These are phyloP conservation scores for Melaleuca quinquenervia DNA, from an alignment of 345 rosid species.

Conservation along the genomic window DNA sequence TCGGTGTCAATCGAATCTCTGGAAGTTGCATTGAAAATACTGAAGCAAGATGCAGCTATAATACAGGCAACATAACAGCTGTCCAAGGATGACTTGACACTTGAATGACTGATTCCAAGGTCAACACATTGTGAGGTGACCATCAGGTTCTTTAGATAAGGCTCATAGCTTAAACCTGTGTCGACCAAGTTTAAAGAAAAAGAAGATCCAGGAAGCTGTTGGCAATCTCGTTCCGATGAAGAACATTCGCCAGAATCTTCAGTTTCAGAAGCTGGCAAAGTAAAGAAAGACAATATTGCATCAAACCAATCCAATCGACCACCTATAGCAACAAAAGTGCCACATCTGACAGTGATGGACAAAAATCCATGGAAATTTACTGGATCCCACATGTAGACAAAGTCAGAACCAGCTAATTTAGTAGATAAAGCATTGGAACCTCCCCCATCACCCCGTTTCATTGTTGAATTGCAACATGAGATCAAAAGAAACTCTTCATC, in stretches of 20 bases:
- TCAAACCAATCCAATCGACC: constrained; percentile 96
- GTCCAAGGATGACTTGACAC: constrained; percentile 17
- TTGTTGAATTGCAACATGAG: constrained; percentile 69
- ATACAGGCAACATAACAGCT: constrained; percentile 55
- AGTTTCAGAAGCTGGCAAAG: constrained; percentile 25
- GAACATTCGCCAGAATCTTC: constrained; percentile 14
- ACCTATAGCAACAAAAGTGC: constrained; percentile 76
- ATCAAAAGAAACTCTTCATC: constrained; percentile 57
- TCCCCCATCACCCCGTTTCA: constrained; percentile 93
- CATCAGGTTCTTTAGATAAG: constrained; percentile 29
- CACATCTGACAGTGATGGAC: constrained; percentile 56
- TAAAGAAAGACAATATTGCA: constrained; percentile 58
- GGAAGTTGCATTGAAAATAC: constrained; percentile 31
- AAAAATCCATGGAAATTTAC: constrained; percentile 26
- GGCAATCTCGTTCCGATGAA: constrained; percentile 20
- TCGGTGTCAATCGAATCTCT: constrained; percentile 32
- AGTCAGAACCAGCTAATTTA: constrained; percentile 74
- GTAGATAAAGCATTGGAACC: constrained; percentile 89
- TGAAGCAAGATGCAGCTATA: constrained; percentile 78
- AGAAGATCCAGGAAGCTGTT: constrained; percentile 29
- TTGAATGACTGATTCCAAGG: constrained; percentile 12
- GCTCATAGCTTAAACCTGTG: constrained; percentile 85
- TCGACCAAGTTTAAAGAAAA: constrained; percentile 74
- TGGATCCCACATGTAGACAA: constrained; percentile 59
- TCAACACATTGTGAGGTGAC: neutral